Percentiles rank a stretch among this genome's conserved stretches.
Conservation (phyloP, 1,284 basidiomycete species). For the Ceratobasidium sp. region DNA sequence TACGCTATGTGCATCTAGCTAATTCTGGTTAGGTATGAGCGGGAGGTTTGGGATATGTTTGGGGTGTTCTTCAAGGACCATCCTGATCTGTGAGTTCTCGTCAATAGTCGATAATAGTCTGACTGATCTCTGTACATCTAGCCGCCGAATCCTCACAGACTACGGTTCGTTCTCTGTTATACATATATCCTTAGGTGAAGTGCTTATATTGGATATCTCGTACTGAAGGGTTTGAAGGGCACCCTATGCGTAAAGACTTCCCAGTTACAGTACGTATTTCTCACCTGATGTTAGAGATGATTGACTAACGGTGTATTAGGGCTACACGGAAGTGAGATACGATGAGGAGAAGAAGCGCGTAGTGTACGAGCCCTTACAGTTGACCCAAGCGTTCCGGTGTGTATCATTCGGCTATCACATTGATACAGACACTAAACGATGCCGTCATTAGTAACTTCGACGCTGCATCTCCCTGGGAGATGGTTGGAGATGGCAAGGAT, state of each 20-base stretch:
- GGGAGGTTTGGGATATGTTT: conserved; percentile 98
- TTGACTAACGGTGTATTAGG: conserved; percentile 57
- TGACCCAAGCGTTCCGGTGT: conserved; percentile 97
- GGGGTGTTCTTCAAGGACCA: conserved; percentile 98
- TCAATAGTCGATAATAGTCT: not conserved
- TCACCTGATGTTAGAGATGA: not conserved
- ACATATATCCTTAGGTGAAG: not conserved
- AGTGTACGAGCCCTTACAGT: conserved; percentile 96
- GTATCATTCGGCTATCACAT: conserved; percentile 47
- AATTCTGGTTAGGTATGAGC: conserved; percentile 78
- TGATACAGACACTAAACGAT: conserved; percentile 18
- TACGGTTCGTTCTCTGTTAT: conserved; percentile 71
- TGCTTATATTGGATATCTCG: not conserved
- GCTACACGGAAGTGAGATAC: conserved; percentile 97
- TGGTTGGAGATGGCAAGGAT: conserved; percentile 82
- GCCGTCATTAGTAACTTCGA: conserved; percentile 82
- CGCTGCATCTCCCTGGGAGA: conserved; percentile 95
- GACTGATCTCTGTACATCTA: conserved; percentile 51
- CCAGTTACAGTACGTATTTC: conserved; percentile 43
- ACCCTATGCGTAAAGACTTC: conserved; percentile 88
- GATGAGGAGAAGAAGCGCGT: conserved; percentile 99
- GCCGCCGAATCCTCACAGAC: conserved; percentile 96
- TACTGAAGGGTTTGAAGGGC: conserved; percentile 89
- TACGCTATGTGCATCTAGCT: not conserved
- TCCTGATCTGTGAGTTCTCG: conserved; percentile 84